These are phyloP conservation scores for Ceratobasidium sp. DNA, from an alignment of 1,284 basidiomycete genomes.

Conservation along the genomic window DNA sequence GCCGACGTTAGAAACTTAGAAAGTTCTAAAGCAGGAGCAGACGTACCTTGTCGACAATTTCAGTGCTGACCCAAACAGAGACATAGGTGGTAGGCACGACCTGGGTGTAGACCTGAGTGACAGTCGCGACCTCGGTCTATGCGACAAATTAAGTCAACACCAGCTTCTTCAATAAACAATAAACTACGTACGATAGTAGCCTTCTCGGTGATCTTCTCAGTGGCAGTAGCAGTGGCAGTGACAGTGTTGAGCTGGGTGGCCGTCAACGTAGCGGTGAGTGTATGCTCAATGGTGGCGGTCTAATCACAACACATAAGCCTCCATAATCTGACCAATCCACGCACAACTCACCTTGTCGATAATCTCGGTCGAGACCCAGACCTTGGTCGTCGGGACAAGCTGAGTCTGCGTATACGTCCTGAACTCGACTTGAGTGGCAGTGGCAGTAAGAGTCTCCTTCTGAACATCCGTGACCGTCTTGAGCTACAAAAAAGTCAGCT, in stretches of 20 bases:
- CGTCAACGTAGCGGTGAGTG: slow-evolving; percentile 32
- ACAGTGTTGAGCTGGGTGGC: slow-evolving; percentile 40
- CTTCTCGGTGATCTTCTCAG: slow-evolving; percentile 27
- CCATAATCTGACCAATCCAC: not conserved
- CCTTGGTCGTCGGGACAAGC: slow-evolving; percentile 47
- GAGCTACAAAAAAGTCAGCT: not conserved
- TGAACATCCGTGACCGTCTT: slow-evolving; percentile 40
- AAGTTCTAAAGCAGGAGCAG: not conserved
- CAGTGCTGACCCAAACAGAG: slow-evolving; percentile 46
- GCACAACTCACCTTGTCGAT: slow-evolving; percentile 33
- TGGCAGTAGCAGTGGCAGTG: slow-evolving; percentile 46
- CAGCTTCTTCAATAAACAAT: not conserved
- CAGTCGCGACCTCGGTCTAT: slow-evolving; percentile 45
- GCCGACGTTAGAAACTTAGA: not conserved
- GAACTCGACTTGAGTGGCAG: slow-evolving; percentile 38
- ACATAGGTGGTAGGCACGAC: slow-evolving; percentile 48
- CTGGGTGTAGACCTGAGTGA: slow-evolving; percentile 46
- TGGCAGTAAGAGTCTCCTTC: slow-evolving; percentile 36
- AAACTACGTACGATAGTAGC: slow-evolving; percentile 15
- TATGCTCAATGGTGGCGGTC: slow-evolving; percentile 28
- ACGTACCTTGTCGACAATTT: slow-evolving; percentile 46
- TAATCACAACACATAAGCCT: not conserved
- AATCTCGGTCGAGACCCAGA: slow-evolving; percentile 46
- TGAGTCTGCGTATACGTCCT: slow-evolving; percentile 41
- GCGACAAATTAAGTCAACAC: not conserved